Percentiles rank a stretch among this genome's conserved stretches.
Conservation (phyloP, 169 alveolate genomes). For the Eimeria tenella region DNA sequence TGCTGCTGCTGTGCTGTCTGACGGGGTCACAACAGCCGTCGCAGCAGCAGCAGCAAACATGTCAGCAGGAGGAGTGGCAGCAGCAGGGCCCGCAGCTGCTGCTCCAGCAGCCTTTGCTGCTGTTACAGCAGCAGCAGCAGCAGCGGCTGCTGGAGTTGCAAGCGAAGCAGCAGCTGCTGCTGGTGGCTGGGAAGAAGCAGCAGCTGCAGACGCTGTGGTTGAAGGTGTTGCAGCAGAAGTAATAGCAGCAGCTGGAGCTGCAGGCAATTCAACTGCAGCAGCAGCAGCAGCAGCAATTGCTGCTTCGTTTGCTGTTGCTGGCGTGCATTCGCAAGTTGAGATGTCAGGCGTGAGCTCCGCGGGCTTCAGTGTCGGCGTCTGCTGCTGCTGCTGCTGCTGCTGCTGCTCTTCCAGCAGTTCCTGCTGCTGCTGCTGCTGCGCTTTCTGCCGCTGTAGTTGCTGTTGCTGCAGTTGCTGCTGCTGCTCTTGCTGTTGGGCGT, state of each 20-base stretch:
- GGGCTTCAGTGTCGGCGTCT: background rate
- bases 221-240: background rate
- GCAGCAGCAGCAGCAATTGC: background rate
- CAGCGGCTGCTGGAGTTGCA: background rate
- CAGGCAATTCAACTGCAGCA: background rate
- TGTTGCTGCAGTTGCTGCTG: background rate
- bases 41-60: conserved; percentile 5
- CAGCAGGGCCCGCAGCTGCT: background rate
- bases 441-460: conserved; percentile 18
- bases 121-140: conserved; percentile 30
- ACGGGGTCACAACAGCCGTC: background rate
- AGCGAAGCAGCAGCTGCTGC: background rate
- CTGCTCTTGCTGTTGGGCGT: background rate
- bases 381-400: conserved; percentile 25
- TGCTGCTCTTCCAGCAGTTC: background rate
- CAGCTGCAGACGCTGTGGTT: background rate
- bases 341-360: background rate
- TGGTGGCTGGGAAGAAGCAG: background rate
- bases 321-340: background rate
- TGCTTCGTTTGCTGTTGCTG: background rate
- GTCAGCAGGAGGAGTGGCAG: background rate
- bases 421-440: conserved; percentile 20
- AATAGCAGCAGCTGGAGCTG: background rate
- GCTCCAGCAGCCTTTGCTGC: background rate
- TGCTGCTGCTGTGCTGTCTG: background rate